A percentile compares a stretch with the other conserved stretches of the same genome.
phyloP scores from a whole-genome alignment of 306 rosid genomes.

The Ziziphus jujuba region DNA sequence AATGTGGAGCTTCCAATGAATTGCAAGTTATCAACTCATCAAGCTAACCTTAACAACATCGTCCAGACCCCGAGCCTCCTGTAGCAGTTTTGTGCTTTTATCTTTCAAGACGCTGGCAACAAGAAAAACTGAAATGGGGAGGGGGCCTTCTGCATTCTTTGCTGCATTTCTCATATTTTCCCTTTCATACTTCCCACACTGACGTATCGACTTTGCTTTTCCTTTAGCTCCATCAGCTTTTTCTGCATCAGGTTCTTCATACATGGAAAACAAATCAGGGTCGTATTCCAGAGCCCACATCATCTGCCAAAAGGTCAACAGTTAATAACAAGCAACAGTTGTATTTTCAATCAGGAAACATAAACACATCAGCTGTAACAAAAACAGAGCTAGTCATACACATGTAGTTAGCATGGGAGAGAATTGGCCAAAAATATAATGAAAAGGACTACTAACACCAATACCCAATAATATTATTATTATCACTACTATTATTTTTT shows the following conservation, averaged over 20 bases:
- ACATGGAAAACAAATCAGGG: constrained; percentile 62
- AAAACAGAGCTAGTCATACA: not conserved
- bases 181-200: constrained; percentile 88
- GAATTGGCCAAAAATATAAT: too few relatives aligned
- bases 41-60: constrained; percentile 88
- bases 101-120: constrained; percentile 97
- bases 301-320: constrained; percentile 61
- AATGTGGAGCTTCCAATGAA: constrained; percentile 14
- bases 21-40: constrained; percentile 13
- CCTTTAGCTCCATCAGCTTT: constrained; percentile 56
- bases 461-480: too few relatives aligned
- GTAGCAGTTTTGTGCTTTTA: constrained; percentile 74
- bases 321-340: not conserved
- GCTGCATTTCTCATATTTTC: constrained; percentile 64
- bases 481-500: too few relatives aligned
- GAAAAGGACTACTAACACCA: too few relatives aligned
- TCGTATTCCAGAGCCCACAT: constrained; percentile 99
- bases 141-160: constrained; percentile 71
- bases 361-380: not conserved
- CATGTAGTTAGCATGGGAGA: too few relatives aligned
- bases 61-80: constrained; percentile 90
- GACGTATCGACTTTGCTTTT: constrained; percentile 68
- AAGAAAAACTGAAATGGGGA: constrained; percentile 90
- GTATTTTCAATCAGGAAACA: constrained; percentile 5
- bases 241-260: constrained; percentile 60